These are phyloP conservation scores for Trichophaea hybrida DNA, from an alignment of 2,329 filamentous ascomycete genomes.

Conservation along the genomic window DNA sequence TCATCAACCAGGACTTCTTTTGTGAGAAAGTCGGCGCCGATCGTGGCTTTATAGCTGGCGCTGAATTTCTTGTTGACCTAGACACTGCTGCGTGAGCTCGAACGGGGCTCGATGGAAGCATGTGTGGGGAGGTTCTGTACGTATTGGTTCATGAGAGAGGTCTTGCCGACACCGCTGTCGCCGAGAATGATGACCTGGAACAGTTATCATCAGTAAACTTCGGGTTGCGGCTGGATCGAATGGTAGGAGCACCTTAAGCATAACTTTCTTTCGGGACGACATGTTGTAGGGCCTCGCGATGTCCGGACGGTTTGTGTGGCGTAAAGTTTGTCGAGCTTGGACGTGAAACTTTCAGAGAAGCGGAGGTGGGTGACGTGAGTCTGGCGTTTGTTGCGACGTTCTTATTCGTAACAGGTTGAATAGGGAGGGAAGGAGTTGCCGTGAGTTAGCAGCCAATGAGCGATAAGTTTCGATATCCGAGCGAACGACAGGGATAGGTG, in stretches of 20 bases:
- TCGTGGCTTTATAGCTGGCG: constrained; percentile 98
- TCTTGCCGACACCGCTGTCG: constrained; percentile 98
- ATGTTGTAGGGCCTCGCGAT: constrained; percentile 34
- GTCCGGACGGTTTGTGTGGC: constrained; percentile 7
- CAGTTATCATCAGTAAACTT: not conserved
- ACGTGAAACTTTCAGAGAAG: not conserved
- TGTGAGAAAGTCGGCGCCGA: constrained; percentile 94
- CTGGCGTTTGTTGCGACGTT: no score
- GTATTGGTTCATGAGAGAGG: constrained; percentile 99
- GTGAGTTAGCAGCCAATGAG: no score
- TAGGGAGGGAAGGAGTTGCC: no score
- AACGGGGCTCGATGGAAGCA: constrained; percentile 10
- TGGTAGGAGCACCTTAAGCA: constrained; percentile 54
- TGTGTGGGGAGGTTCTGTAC: constrained; percentile 43
- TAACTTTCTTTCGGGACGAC: constrained; percentile 76
- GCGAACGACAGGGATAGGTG: no score
- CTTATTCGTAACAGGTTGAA: no score
- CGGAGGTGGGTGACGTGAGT: not conserved
- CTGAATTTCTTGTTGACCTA: constrained; percentile 99
- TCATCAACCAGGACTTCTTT: constrained; percentile 97
- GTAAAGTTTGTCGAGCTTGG: not conserved
- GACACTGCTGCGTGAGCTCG: constrained; percentile 5
- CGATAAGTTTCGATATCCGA: no score
- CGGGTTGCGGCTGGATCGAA: not conserved
- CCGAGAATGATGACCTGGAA: constrained; percentile 90